Base-by-base conservation (phyloP, 257 asterid genomes). In the Linaria vulgaris region DNA sequence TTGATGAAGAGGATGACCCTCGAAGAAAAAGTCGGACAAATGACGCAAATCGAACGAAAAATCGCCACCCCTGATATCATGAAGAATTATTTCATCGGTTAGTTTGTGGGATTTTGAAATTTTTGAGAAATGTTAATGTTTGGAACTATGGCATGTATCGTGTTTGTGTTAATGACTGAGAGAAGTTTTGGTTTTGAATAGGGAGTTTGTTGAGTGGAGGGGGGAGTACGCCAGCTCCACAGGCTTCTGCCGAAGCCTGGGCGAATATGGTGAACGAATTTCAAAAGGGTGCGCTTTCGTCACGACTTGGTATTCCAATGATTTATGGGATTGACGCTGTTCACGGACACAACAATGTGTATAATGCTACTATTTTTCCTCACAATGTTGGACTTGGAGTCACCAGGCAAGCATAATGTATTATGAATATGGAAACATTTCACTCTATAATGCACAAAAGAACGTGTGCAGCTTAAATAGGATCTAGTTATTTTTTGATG, bases 1-100 rank as follows among this genome's bases (percentile, higher is more conserved):
- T 76, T 87, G 79, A 75, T 87, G 92, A 55, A 50, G 15, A 78
- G 77, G 59, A 85, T 90, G 97, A 90, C 81, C 9, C 76, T 90
- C 43, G 91, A 80, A 59, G 97, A 90, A 64, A 90, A 90, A 79
- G 85, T 90, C 61, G 97, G 97, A 0, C 97, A 90, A 58, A 90
- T 90, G 97, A 70, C 78, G 16, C 96, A 90, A 81, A 85, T 90
- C 72, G 97, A 87, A 81, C 80, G 92, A 66, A 51, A 74, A 63
- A 19, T 78, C n/a, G 91, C 95, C 21, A 44, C 91, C 20, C 63
- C 88, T 53, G 87, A 83, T 19, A 55, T 90, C 20, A 74, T 90
- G 82, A 80, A 70, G 47, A 74, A 74, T 2, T 78, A 76, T 47
- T 90, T 78, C 70, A 90, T 90, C 51, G 97, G 96, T 86, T 27